phyloP scores from a whole-genome alignment of 257 asterid species.

The Penstemon eatonii region DNA sequence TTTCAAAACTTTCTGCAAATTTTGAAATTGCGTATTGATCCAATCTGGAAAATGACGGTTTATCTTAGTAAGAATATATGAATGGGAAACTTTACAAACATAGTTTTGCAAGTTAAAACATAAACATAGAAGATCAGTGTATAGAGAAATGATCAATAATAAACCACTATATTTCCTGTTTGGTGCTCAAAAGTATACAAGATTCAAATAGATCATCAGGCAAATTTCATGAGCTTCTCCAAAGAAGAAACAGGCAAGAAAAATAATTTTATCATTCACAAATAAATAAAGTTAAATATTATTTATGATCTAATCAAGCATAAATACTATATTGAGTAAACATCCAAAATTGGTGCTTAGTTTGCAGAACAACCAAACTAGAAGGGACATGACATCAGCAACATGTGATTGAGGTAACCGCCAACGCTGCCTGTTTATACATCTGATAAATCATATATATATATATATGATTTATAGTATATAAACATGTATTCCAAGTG shows the following conservation, averaged over 20 bases:
- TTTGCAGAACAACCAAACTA: neutral
- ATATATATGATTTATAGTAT: too few species aligned
- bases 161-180: neutral
- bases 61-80: neutral
- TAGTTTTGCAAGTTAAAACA: neutral
- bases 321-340: conserved; percentile 1
- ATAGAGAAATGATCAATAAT: neutral
- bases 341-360: neutral
- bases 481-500: too few species aligned
- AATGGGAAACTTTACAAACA: neutral
- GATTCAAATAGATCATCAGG: conserved; percentile 5
- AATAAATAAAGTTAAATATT: neutral
- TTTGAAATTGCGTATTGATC: conserved; percentile 97
- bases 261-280: neutral
- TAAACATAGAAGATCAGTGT: too few species aligned
- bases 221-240: neutral
- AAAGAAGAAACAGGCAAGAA: conserved; percentile 10
- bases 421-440: neutral
- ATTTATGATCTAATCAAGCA: neutral
- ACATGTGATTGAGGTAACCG: neutral
- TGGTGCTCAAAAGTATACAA: neutral
- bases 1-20: conserved; percentile 96
- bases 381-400: neutral
- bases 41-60: conserved; percentile 52
- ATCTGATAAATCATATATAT: neutral